phyloP scores from a whole-genome alignment of 768 basidiomycete genomes.

The Mycena haematopus region DNA sequence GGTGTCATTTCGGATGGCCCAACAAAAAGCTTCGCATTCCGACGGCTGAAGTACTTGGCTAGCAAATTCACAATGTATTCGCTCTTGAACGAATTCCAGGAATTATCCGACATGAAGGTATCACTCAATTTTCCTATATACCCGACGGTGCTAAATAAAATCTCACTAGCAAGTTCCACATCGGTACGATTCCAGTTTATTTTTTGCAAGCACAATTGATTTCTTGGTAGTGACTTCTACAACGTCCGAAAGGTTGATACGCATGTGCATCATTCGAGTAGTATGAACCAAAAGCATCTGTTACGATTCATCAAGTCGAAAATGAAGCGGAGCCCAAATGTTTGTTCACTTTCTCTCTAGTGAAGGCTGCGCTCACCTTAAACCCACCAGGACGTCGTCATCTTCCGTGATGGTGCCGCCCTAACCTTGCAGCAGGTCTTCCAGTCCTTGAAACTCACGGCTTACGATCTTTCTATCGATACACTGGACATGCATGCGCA shows the following conservation, averaged over 20 bases:
- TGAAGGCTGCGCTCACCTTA: neutral
- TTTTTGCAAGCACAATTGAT: neutral
- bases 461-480: constrained; percentile 98
- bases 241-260: constrained; percentile 98
- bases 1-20: constrained; percentile 94
- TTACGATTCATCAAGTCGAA: constrained; percentile 99
- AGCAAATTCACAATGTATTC: constrained; percentile 95
- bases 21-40: constrained; percentile 93
- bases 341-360: constrained; percentile 39
- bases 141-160: neutral
- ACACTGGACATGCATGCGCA: constrained; percentile 99
- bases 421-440: constrained; percentile 95
- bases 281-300: constrained; percentile 99
- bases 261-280: constrained; percentile 97
- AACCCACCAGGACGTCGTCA: constrained; percentile 82
- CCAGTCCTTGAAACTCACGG: constrained; percentile 90
- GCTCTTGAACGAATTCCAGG: constrained; percentile 91
- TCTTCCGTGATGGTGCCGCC: constrained; percentile 90
- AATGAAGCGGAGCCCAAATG: constrained; percentile 88
- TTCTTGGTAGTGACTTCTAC: constrained; percentile 86
- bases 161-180: constrained; percentile 75
- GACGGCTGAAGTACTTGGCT: constrained; percentile 87
- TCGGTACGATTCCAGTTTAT: constrained; percentile 52
- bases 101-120: constrained; percentile 97
- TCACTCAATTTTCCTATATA: constrained; percentile 1